Conservation (phyloP, 148 eudicot species). For the Chenopodium quinoa region DNA sequence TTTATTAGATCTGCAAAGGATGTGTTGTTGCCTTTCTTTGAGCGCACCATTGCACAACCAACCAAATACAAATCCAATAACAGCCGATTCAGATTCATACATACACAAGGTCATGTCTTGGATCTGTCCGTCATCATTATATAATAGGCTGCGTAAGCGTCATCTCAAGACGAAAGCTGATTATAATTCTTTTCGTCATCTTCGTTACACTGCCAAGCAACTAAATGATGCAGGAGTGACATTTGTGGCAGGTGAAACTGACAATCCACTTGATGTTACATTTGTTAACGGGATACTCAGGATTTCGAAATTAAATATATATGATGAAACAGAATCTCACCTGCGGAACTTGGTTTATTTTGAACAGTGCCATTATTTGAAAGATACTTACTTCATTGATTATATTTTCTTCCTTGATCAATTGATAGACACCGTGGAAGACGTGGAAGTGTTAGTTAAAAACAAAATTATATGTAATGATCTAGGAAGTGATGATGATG, state of each 20-base stretch:
- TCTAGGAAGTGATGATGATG: slow-evolving; percentile 21
- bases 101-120: too few relatives aligned
- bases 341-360: slow-evolving; percentile 24
- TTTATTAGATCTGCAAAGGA: slow-evolving; percentile 1
- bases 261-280: slow-evolving; percentile 10
- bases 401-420: slow-evolving; percentile 21
- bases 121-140: too few relatives aligned
- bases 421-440: slow-evolving; percentile 26
- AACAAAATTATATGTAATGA: too few relatives aligned
- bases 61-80: too few relatives aligned
- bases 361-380: slow-evolving; percentile 21
- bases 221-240: slow-evolving; percentile 27
- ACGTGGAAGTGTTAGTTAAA: slow-evolving; percentile 4
- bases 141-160: too few relatives aligned
- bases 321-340: slow-evolving; percentile 13
- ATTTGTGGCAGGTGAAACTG: slow-evolving; percentile 1
- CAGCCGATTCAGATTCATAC: too few relatives aligned
- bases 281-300: neutral
- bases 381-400: slow-evolving; percentile 30
- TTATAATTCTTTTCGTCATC: too few relatives aligned
- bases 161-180: too few relatives aligned
- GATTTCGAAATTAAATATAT: slow-evolving; percentile 16
- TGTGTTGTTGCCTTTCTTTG: neutral
- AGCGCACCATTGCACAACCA: too few relatives aligned
- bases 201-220: neutral